These are phyloP conservation scores for maize (Zea mays) DNA, from an alignment of 176 grass and related monocot species.

Conservation along the genomic window Zm-B73-REFERENCE-NAM-5.0 NC_050104.1:160805001-160805500, in stretches of 20 bases:
- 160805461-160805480: slow-evolving; percentile 94
- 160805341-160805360: slow-evolving; percentile 15
- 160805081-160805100: slow-evolving; percentile 94
- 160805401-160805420: slow-evolving; percentile 72
- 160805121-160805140: slow-evolving; percentile 28
- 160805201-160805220: slow-evolving; percentile 97
- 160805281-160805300: slow-evolving; percentile 99
- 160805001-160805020: slow-evolving; percentile 87
- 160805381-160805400: slow-evolving; percentile 30
- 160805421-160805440: slow-evolving; percentile 84
- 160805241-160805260: slow-evolving; percentile 85
- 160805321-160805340: slow-evolving; percentile 37
- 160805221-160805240: slow-evolving; percentile 96
- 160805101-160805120: slow-evolving; percentile 74
- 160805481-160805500: slow-evolving; percentile 93
- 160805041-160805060: slow-evolving; percentile 98
- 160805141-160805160: slow-evolving; percentile 20
- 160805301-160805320: slow-evolving; percentile 98
- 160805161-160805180: slow-evolving; percentile 15
- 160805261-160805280: slow-evolving; percentile 92
- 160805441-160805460: slow-evolving; percentile 85
- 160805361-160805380: slow-evolving; percentile 26
- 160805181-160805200: slow-evolving; percentile 46
- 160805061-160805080: slow-evolving; percentile 96
- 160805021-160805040: slow-evolving; percentile 89